Evolutionary conservation across 768 basidiomycete species (phyloP).

Genomic region (Pisolithus orientalis): DNA sequence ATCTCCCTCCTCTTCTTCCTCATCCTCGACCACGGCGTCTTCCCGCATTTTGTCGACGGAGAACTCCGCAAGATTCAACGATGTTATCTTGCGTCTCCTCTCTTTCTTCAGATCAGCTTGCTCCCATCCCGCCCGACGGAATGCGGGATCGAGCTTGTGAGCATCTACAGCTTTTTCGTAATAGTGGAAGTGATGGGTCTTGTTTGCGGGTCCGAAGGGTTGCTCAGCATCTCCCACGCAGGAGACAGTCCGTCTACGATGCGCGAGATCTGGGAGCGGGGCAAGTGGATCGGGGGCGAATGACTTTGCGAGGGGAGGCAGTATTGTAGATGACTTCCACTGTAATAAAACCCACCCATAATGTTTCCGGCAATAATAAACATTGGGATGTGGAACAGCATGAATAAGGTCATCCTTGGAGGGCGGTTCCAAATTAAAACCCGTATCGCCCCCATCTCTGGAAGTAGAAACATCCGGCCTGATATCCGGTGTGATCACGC

Average conservation of each 20-base stretch:
- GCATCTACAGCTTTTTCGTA: constrained; percentile 68
- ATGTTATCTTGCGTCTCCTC: constrained; percentile 45
- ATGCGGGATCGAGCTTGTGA: constrained; percentile 58
- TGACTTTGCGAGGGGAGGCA: constrained; percentile 55
- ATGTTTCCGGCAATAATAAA: constrained; percentile 76
- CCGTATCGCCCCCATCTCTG: constrained; percentile 12
- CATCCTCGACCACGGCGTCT: constrained; percentile 26
- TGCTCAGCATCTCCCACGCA: constrained; percentile 52
- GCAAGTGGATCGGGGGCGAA: constrained; percentile 36
- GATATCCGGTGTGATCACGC: constrained; percentile 30
- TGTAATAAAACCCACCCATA: constrained; percentile 77
- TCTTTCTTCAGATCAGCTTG: constrained; percentile 43
- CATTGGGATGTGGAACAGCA: constrained; percentile 74
- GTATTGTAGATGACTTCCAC: constrained; percentile 58
- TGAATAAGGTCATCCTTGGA: constrained; percentile 60
- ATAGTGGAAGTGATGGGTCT: constrained; percentile 78
- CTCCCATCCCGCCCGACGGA: constrained; percentile 56
- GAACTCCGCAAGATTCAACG: constrained; percentile 27
- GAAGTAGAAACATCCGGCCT: constrained; percentile 17
- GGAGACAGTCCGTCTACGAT: constrained; percentile 41
- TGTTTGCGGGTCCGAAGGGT: constrained; percentile 41
- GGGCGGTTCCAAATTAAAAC: constrained; percentile 31
- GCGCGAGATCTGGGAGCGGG: constrained; percentile 50
- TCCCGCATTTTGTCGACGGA: constrained; percentile 20
- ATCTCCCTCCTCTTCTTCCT: constrained; percentile 42